A percentile compares a stretch with the other conserved stretches of the same genome.
Conservation (phyloP, 2,329 filamentous ascomycete species). For the Diaporthe ampelina region DNA sequence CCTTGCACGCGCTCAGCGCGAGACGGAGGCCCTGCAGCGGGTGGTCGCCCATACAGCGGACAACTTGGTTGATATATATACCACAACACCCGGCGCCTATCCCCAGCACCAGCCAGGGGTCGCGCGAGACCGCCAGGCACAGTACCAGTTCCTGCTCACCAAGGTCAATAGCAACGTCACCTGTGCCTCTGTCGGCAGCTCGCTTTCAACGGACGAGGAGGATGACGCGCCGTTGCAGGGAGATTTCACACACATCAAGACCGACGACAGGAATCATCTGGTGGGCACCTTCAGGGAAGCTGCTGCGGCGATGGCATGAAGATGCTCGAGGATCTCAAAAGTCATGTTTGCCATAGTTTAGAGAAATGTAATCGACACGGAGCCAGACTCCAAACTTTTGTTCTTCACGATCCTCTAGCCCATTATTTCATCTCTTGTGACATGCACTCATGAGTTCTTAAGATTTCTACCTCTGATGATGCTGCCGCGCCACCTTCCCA, state of each 20-base stretch:
- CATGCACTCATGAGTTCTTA: background rate
- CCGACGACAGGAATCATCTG: conserved; percentile 58
- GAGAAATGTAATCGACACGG: conserved; percentile 27
- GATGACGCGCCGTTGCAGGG: conserved; percentile 61
- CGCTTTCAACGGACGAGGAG: conserved; percentile 56
- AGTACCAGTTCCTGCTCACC: conserved; percentile 74
- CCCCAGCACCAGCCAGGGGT: conserved; percentile 62
- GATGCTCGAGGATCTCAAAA: background rate
- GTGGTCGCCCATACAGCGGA: conserved; percentile 75
- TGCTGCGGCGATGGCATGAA: conserved; percentile 63
- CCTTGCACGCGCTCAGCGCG: conserved; percentile 72
- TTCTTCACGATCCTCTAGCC: conserved; percentile 20
- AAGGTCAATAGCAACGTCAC: conserved; percentile 65
- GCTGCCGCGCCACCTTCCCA: conserved; percentile 1
- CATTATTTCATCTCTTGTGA: background rate
- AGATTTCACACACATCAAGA: conserved; percentile 54
- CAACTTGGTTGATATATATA: conserved; percentile 77
- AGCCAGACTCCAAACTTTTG: conserved; percentile 30
- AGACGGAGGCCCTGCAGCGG: conserved; percentile 74
- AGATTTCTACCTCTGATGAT: conserved; percentile 8
- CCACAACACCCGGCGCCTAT: conserved; percentile 64
- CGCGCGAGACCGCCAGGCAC: conserved; percentile 68
- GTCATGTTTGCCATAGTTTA: conserved; percentile 9
- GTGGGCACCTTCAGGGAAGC: conserved; percentile 73
- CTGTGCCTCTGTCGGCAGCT: conserved; percentile 50